Conservation (phyloP, 2,329 filamentous ascomycete species). For the Alternaria hordeiaustralica region DNA sequence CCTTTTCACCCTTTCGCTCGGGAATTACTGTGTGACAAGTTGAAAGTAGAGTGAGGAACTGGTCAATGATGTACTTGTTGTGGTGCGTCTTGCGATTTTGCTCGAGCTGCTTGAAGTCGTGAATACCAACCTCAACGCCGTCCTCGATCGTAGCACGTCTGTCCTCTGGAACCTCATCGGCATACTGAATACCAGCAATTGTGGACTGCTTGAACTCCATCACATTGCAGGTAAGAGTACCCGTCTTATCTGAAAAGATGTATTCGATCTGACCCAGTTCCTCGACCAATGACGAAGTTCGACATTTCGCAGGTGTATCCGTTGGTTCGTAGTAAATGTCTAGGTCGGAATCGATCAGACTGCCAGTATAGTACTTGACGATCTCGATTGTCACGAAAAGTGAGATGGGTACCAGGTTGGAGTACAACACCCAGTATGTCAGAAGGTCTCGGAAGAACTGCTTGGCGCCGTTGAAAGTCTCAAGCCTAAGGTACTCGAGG, state of each 20-base stretch:
- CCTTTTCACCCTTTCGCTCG: conserved; percentile 80
- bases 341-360: conserved; percentile 94
- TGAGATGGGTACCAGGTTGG: conserved; percentile 93
- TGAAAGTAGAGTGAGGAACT: conserved; percentile 85
- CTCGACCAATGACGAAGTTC: conserved; percentile 95
- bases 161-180: conserved; percentile 90
- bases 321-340: conserved; percentile 98
- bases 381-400: conserved; percentile 97
- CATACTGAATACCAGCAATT: conserved; percentile 93
- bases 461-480: conserved; percentile 66
- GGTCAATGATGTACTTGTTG: conserved; percentile 69
- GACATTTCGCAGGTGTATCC: conserved; percentile 92
- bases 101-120: conserved; percentile 79
- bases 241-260: conserved; percentile 98
- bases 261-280: conserved; percentile 98
- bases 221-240: conserved; percentile 95
- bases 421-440: conserved; percentile 98
- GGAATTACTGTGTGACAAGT: conserved; percentile 98
- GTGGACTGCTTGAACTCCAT: conserved; percentile 98
- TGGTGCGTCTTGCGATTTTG: conserved; percentile 71
- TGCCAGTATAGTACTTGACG: conserved; percentile 98
- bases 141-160: conserved; percentile 80
- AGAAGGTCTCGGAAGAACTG: conserved; percentile 94
- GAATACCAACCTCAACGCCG: conserved; percentile 76
- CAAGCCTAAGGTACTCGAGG: conserved; percentile 75